Evolutionary conservation across 2,329 filamentous ascomycete genomes (phyloP).

Genomic region (Colletotrichum simmondsii): DNA sequence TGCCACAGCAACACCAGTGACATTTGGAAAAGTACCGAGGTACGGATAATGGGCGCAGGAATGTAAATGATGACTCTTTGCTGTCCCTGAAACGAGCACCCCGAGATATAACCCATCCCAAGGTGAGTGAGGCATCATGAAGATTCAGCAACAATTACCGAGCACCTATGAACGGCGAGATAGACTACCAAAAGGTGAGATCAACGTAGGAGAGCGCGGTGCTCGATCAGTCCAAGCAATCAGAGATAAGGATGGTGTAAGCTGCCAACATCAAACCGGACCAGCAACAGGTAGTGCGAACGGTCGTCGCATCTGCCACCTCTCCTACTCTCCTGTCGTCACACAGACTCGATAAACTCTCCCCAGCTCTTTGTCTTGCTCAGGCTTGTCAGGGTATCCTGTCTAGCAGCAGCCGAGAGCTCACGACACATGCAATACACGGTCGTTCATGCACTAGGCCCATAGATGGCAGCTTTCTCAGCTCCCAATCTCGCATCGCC

Average conservation of each 20-base stretch:
- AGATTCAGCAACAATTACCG: no score
- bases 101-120: not conserved
- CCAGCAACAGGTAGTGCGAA: slow-evolving; percentile 16
- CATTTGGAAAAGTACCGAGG: not conserved
- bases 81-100: not conserved
- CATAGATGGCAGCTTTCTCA: not conserved
- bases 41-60: not conserved
- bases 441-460: slow-evolving; percentile 1
- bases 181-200: not conserved
- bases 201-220: not conserved
- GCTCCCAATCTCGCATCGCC: not conserved
- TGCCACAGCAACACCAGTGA: not conserved
- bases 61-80: slow-evolving; percentile 1
- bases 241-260: slow-evolving; percentile 5
- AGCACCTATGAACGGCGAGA: no score
- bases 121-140: not conserved
- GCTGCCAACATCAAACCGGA: slow-evolving; percentile 13
- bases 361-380: not conserved
- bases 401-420: not conserved
- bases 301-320: not conserved
- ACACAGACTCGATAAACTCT: not conserved
- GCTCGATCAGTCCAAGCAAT: not conserved
- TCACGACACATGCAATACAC: slow-evolving; percentile 12
- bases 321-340: not conserved
- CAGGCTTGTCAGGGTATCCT: not conserved